These are phyloP conservation scores for Termitomyces sp. DNA, from an alignment of 768 basidiomycete genomes.

Conservation along the genomic window DNA sequence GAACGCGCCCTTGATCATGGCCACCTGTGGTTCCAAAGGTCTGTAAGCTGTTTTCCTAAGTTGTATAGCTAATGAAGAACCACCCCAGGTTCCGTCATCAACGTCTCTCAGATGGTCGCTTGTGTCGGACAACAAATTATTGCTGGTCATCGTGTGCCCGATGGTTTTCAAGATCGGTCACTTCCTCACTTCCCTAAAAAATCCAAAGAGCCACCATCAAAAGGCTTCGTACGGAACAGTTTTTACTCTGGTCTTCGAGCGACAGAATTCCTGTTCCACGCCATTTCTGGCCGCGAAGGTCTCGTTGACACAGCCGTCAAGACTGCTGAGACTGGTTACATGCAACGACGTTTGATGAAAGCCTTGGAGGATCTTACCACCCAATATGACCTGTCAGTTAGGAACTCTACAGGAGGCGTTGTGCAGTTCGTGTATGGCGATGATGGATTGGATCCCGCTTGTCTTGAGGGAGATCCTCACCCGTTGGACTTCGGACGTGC, in stretches of 20 bases:
- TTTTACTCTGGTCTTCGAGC: constrained; percentile 91
- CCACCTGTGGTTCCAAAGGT: constrained; percentile 99
- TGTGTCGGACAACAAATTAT: constrained; percentile 99
- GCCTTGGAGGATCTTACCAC: constrained; percentile 95
- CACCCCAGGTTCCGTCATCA: constrained; percentile 84
- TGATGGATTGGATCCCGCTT: constrained; percentile 95
- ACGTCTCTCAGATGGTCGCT: constrained; percentile 99
- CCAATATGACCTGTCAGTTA: constrained; percentile 93
- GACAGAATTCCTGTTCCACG: constrained; percentile 98
- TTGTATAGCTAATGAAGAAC: neutral
- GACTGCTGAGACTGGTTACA: constrained; percentile 99
- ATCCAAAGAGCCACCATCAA: constrained; percentile 92
- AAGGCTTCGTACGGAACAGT: constrained; percentile 97
- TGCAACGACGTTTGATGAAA: constrained; percentile 99
- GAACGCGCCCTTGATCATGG: constrained; percentile 98
- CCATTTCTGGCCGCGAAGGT: constrained; percentile 97
- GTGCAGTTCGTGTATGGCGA: constrained; percentile 98
- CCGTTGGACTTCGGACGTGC: constrained; percentile 88
- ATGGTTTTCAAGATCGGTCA: constrained; percentile 98
- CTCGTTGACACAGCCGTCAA: constrained; percentile 99
- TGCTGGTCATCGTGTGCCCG: constrained; percentile 94
- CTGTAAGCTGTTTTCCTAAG: neutral
- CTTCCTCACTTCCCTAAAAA: constrained; percentile 99
- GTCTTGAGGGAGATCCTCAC: constrained; percentile 91
- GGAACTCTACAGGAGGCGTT: constrained; percentile 91